phyloP scores from a whole-genome alignment of 2,329 filamentous ascomycete genomes.

The Lasiodiplodia theobromae region DNA sequence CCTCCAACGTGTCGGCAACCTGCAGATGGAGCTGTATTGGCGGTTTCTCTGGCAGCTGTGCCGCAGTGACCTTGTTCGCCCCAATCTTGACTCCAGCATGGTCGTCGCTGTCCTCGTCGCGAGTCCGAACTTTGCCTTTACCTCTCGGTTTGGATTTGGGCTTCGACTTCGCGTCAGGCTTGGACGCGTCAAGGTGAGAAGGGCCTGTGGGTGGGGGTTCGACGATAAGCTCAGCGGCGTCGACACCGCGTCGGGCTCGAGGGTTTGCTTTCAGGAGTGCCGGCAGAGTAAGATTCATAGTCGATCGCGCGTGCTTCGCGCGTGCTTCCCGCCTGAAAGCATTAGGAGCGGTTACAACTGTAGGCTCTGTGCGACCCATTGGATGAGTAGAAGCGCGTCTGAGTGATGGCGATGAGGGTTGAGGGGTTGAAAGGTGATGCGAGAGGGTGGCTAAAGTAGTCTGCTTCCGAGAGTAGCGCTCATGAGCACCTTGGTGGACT shows the following conservation, averaged over 20 bases:
- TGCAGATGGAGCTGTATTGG: slow-evolving; percentile 54
- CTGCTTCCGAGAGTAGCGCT: neutral
- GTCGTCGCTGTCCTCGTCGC: slow-evolving; percentile 28
- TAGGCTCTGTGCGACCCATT: slow-evolving; percentile 49
- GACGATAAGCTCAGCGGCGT: slow-evolving; percentile 58
- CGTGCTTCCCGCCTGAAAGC: no score
- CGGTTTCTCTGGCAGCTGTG: slow-evolving; percentile 11
- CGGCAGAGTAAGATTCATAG: no score
- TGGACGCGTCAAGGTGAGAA: slow-evolving; percentile 16
- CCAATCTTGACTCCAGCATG: slow-evolving; percentile 6
- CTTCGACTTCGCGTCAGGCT: slow-evolving; percentile 24
- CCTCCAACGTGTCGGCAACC: slow-evolving; percentile 61
- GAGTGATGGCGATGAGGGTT: neutral
- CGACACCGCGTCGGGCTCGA: slow-evolving; percentile 62
- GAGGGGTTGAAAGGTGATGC: neutral
- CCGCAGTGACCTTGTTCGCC: neutral
- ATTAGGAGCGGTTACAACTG: no score
- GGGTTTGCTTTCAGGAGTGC: slow-evolving; percentile 61
- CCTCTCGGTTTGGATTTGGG: slow-evolving; percentile 37
- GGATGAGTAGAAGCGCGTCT: neutral
- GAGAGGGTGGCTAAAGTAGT: neutral
- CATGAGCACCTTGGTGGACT: slow-evolving; percentile 21
- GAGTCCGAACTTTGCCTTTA: slow-evolving; percentile 26
- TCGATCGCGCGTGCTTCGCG: no score
- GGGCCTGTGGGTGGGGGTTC: slow-evolving; percentile 38